phyloP scores from a whole-genome alignment of 2,329 filamentous ascomycete species.

The Arthroderma uncinatum region DNA sequence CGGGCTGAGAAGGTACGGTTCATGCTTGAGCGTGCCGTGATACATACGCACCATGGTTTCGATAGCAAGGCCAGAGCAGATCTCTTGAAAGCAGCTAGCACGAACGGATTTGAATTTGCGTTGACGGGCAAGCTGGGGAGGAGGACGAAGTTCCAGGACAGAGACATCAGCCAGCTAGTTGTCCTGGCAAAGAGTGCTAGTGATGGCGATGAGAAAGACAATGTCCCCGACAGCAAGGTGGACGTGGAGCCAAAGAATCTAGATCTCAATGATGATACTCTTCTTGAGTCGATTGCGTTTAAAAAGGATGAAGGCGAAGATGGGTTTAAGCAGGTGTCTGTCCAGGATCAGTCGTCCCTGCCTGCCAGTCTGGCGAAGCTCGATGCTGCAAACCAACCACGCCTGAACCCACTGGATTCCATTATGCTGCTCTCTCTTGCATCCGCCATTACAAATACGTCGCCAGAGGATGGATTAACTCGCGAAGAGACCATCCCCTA shows the following conservation, averaged over 20 bases:
- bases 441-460: constrained; percentile 81
- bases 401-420: constrained; percentile 72
- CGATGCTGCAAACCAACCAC: constrained; percentile 68
- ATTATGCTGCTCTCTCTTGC: constrained; percentile 70
- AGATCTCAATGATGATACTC: constrained; percentile 80
- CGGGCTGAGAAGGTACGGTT: constrained; percentile 43
- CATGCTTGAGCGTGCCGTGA: constrained; percentile 68
- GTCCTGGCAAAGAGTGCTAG: constrained; percentile 69
- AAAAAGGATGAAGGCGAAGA: constrained; percentile 39
- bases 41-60: constrained; percentile 73
- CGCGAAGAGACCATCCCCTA: constrained; percentile 91
- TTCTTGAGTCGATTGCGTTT: constrained; percentile 80
- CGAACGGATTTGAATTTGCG: constrained; percentile 66
- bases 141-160: constrained; percentile 35
- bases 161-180: constrained; percentile 66
- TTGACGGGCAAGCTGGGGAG: constrained; percentile 78
- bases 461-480: constrained; percentile 72
- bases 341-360: constrained; percentile 40
- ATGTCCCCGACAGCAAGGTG: too few species aligned
- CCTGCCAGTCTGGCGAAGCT: constrained; percentile 53
- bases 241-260: constrained; percentile 51
- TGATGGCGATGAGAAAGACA: neutral
- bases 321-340: constrained; percentile 27
- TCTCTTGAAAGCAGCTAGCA: constrained; percentile 54
- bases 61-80: constrained; percentile 64